These are phyloP conservation scores for Retiboletus flavoniger DNA, from an alignment of 1,284 basidiomycete genomes.

Conservation along the genomic window DNA sequence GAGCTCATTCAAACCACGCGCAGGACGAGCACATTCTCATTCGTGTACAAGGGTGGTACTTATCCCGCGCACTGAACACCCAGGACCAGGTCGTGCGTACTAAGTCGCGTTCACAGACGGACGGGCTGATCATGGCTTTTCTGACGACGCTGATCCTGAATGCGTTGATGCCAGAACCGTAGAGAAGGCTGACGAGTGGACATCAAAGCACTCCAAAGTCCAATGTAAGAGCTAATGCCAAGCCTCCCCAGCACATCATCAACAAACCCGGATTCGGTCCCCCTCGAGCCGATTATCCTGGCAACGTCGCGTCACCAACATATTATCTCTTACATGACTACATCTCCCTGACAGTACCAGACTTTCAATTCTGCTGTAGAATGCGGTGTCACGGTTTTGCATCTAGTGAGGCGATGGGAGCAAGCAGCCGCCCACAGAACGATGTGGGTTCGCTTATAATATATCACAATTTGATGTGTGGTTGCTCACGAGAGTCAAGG, in stretches of 20 bases:
- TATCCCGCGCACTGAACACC: constrained; percentile 40
- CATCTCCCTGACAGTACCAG: constrained; percentile 63
- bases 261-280: constrained; percentile 66
- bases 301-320: constrained; percentile 81
- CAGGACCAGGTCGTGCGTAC: constrained; percentile 13
- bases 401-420: constrained; percentile 52
- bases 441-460: constrained; percentile 96
- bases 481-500: constrained; percentile 68
- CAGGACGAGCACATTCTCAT: constrained; percentile 63
- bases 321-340: constrained; percentile 72
- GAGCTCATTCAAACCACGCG: constrained; percentile 71
- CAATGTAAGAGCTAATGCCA: not conserved
- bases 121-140: constrained; percentile 15
- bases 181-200: no score
- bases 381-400: constrained; percentile 54
- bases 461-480: constrained; percentile 74
- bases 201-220: no score
- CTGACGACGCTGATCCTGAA: no score
- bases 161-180: no score
- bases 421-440: constrained; percentile 78
- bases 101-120: constrained; percentile 39
- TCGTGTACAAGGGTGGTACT: constrained; percentile 46
- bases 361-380: constrained; percentile 63
- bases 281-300: constrained; percentile 88
- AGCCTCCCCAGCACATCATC: constrained; percentile 19